Evolutionary conservation across 371 early-diverging fungal species (phyloP).

Genomic region (Mucor plumbeus): DNA sequence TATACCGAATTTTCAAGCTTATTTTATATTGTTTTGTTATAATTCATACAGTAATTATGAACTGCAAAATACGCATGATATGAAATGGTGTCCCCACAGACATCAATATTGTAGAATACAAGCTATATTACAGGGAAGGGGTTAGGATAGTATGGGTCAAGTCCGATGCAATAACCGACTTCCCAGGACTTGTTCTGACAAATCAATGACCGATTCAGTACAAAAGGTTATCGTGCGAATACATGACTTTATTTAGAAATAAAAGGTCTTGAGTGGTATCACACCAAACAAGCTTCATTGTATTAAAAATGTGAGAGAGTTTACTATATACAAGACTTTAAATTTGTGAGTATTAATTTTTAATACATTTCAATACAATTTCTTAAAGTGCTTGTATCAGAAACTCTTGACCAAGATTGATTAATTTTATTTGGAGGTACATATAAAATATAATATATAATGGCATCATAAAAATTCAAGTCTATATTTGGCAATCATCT

Average conservation of each 20-base stretch:
- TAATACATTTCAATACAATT: too few species aligned
- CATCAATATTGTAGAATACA: not conserved
- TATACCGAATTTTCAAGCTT: not conserved
- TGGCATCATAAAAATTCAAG: not conserved
- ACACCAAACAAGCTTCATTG: constrained; percentile 2
- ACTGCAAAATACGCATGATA: not conserved
- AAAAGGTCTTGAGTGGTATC: constrained; percentile 9
- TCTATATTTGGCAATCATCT: constrained; percentile 3
- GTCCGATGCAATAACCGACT: constrained; percentile 13
- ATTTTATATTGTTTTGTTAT: not conserved
- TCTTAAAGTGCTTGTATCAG: too few species aligned
- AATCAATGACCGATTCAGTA: constrained; percentile 22
- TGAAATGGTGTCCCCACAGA: constrained; percentile 3
- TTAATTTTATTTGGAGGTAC: not conserved
- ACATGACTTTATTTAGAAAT: constrained; percentile 12
- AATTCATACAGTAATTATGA: not conserved
- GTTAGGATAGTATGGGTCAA: constrained; percentile 14
- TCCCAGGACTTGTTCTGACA: constrained; percentile 38
- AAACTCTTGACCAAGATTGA: not conserved
- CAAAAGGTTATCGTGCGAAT: constrained; percentile 30
- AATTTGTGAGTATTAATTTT: too few species aligned
- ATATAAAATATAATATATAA: not conserved
- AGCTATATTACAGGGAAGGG: not conserved
- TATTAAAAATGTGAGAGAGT: not conserved
- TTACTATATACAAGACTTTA: too few species aligned